Base-by-base conservation (phyloP, 176 grass and related monocot genomes). In the Coix lacrymajobi region DNA sequence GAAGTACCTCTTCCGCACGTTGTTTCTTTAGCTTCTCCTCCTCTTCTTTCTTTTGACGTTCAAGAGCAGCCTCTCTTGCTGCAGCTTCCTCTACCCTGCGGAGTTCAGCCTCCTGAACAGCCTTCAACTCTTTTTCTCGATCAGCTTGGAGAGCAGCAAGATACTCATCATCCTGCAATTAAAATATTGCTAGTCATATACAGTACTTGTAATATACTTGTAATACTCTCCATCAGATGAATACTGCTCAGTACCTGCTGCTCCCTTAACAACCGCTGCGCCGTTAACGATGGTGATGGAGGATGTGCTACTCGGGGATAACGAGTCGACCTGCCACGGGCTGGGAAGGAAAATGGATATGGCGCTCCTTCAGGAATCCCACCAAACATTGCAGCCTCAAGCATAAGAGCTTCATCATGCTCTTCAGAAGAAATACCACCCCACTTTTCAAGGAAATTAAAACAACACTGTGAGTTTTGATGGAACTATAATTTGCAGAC, bases 301-400 rank as follows among this genome's bases (percentile, higher is more conserved):
- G 91, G 87, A 73, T 44, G 87, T 48, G 73, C 84, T 66, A 83
- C 84, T 51, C 36, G 54, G 48, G 90, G 77, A 85, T 87, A 88
- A 45, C 4, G 26, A 34, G 49, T 49, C 46, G 79, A 79, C 65
- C 76, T 85, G 32, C 83, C 76, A 49, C 62, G 70, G 77, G 66
- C 79, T 88, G 82, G 91, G 77, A 90, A 88, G 16, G 87, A 73
- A 95, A 96, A 92, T 64, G 82, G 93, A 93, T 93, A 93, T 73
- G 82, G 28, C 70, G 89, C 38, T 66, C 75, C 79, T 71, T 83
- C 93, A 86, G 96, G 93, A 79, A 96, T 80, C 32, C 85, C 89
- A 83, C 97, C 97, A 81, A 99, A 96, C 91, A 99, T 96, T 67
- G 97, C 97, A 65, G 91, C 97, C 60, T 99, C 97, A 72, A 99